A percentile compares a stretch with the other conserved stretches of the same genome.
Conservation (phyloP, 768 basidiomycete species). For the Strobilomyces dryophilus region DNA sequence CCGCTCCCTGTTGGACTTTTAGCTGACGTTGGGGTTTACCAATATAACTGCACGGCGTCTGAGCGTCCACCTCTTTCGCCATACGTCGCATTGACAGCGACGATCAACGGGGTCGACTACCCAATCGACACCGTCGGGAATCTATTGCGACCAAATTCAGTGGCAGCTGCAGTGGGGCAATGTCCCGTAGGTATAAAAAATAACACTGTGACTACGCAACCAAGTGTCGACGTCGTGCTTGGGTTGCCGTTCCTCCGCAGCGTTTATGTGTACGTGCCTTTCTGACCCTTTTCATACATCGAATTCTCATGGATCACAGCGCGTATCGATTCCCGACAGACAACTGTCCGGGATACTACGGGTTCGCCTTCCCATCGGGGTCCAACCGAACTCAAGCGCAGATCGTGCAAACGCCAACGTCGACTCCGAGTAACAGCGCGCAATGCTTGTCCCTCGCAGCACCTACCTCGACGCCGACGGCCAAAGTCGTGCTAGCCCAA, state of each 20-base stretch:
- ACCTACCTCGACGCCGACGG: constrained; percentile 28
- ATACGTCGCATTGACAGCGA: constrained; percentile 23
- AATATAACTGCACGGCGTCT: constrained; percentile 17
- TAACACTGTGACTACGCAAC: constrained; percentile 9
- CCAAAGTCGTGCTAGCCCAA: constrained; percentile 14
- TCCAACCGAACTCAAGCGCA: constrained; percentile 26
- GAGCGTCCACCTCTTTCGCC: constrained; percentile 10
- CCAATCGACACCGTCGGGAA: constrained; percentile 24
- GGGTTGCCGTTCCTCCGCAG: constrained; percentile 30
- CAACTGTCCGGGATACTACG: constrained; percentile 29
- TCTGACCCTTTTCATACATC: background rate
- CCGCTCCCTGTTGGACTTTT: constrained; percentile 3
- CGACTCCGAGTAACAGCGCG: constrained; percentile 24
- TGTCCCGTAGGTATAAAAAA: constrained; percentile 24
- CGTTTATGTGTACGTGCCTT: constrained; percentile 25
- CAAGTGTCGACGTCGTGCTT: constrained; percentile 10
- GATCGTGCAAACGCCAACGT: constrained; percentile 25
- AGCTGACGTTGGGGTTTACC: background rate
- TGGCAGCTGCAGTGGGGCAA: background rate
- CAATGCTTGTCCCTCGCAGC: constrained; percentile 22
- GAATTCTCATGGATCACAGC: constrained; percentile 8
- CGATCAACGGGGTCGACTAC: constrained; percentile 32
- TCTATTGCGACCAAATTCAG: constrained; percentile 14
- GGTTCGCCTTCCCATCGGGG: constrained; percentile 28
- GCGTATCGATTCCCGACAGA: constrained; percentile 32